A percentile compares a stretch with the other conserved stretches of the same genome.
Conservation (phyloP, 805 yeast species). For the Lipomyces japonicus region DNA sequence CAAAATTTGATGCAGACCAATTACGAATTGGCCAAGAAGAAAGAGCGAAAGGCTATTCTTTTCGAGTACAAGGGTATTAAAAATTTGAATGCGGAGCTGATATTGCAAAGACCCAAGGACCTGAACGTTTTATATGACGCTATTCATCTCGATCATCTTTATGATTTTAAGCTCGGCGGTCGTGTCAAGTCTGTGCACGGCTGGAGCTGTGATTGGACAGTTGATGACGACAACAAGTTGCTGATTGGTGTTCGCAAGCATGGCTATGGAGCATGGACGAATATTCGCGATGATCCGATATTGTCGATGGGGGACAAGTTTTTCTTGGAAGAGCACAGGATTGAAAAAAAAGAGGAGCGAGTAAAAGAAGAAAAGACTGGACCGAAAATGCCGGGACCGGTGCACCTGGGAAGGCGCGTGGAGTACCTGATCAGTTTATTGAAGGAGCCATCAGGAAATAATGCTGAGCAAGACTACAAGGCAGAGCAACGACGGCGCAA, state of each 20-base stretch:
- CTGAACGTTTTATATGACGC: constrained; percentile 58
- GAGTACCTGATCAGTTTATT: constrained; percentile 77
- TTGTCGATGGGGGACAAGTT: constrained; percentile 80
- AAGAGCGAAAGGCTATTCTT: constrained; percentile 83
- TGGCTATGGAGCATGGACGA: constrained; percentile 95
- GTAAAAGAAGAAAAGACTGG: constrained; percentile 36
- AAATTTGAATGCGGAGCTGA: constrained; percentile 83
- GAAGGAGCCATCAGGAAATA: constrained; percentile 48
- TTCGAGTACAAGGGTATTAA: constrained; percentile 87
- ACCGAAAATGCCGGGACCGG: constrained; percentile 83
- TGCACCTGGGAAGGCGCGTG: constrained; percentile 85
- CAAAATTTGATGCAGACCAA: constrained; percentile 38
- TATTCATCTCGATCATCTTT: constrained; percentile 53
- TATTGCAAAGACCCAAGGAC: constrained; percentile 80
- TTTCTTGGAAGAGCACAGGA: constrained; percentile 54
- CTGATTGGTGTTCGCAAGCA: constrained; percentile 83
- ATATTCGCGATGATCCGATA: constrained; percentile 92
- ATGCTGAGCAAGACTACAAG: constrained; percentile 29
- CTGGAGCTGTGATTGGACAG: constrained; percentile 87
- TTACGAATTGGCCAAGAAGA: constrained; percentile 51
- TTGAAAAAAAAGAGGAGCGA: constrained; percentile 39
- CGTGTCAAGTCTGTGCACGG: constrained; percentile 78
- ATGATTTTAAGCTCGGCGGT: constrained; percentile 52
- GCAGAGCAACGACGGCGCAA: constrained; percentile 27
- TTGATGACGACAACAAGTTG: constrained; percentile 79